Percentiles rank a stretch among this genome's conserved stretches.
phyloP scores from a whole-genome alignment of 768 basidiomycete species.

The Trametopsis cervina region DNA sequence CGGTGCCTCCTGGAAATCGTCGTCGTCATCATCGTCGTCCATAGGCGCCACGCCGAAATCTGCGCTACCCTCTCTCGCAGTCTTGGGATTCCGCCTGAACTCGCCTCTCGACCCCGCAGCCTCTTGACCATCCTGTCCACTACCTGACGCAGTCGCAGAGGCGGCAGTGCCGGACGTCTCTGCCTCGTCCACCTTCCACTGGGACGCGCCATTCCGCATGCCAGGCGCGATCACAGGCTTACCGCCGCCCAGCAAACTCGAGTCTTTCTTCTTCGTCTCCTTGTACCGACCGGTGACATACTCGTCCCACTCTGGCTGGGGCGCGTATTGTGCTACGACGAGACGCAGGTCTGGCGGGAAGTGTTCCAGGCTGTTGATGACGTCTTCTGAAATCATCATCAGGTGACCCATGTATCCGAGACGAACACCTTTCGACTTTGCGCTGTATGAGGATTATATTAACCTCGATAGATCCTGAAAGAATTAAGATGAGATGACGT shows the following conservation, averaged over 20 bases:
- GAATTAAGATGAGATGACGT: slow-evolving; percentile 17
- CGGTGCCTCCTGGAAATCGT: slow-evolving; percentile 36
- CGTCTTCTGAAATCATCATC: slow-evolving; percentile 90
- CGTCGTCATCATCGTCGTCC: slow-evolving; percentile 36
- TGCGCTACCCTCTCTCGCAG: slow-evolving; percentile 45
- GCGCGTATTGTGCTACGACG: slow-evolving; percentile 58
- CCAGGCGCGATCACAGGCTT: slow-evolving; percentile 53
- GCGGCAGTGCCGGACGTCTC: slow-evolving; percentile 19
- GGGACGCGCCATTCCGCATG: slow-evolving; percentile 53
- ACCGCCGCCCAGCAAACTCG: slow-evolving; percentile 76
- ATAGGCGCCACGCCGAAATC: slow-evolving; percentile 54
- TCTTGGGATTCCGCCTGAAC: slow-evolving; percentile 45
- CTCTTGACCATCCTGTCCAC: slow-evolving; percentile 16
- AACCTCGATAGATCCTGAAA: slow-evolving; percentile 1
- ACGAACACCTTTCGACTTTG: slow-evolving; percentile 70
- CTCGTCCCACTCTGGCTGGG: slow-evolving; percentile 80
- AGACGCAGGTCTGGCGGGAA: slow-evolving; percentile 75
- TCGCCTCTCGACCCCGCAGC: slow-evolving; percentile 50
- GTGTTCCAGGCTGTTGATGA: slow-evolving; percentile 81
- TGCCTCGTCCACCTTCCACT: slow-evolving; percentile 69
- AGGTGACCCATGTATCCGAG: slow-evolving; percentile 97
- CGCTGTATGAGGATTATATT: slow-evolving; percentile 29
- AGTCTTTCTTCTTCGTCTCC: slow-evolving; percentile 82
- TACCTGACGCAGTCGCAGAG: slow-evolving; percentile 9
- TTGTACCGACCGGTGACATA: slow-evolving; percentile 82